A percentile compares a stretch with the other conserved stretches of the same genome.
Evolutionary conservation across 2,329 filamentous ascomycete genomes (phyloP).

Genomic region (Neofusicoccum sp.): DNA sequence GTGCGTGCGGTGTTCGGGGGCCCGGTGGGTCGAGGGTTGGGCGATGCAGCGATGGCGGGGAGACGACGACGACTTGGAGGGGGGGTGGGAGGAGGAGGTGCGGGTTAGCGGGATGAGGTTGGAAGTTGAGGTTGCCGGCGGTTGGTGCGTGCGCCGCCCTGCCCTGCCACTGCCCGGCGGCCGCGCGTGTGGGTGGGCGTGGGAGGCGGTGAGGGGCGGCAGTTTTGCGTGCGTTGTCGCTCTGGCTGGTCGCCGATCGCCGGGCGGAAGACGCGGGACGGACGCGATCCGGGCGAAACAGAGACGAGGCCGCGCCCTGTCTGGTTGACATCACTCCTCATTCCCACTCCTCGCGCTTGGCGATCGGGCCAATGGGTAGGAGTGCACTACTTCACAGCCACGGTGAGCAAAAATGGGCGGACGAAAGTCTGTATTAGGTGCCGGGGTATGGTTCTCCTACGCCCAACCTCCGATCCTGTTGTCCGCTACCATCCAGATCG

Average conservation of each 20-base stretch:
- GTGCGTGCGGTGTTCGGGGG: background rate
- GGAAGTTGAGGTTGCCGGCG: conserved; percentile 8
- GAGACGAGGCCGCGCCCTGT: too few relatives aligned
- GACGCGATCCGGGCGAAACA: background rate
- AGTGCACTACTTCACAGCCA: too few relatives aligned
- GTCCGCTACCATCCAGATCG: too few relatives aligned
- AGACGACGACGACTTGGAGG: background rate
- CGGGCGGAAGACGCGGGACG: too few relatives aligned
- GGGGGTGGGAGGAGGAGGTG: background rate
- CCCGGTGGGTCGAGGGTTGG: background rate
- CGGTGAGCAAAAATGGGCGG: too few relatives aligned
- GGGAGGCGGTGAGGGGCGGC: conserved; percentile 1
- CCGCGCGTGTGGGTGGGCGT: background rate
- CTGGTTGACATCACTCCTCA: too few relatives aligned
- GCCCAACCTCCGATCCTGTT: too few relatives aligned
- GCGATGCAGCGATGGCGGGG: background rate
- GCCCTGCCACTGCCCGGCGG: background rate
- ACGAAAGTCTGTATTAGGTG: too few relatives aligned
- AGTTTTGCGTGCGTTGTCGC: background rate
- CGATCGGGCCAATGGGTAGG: too few relatives aligned
- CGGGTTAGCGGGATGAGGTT: background rate
- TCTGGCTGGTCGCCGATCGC: background rate
- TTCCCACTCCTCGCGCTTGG: too few relatives aligned
- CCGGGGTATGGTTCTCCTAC: too few relatives aligned
- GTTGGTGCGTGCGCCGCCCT: background rate